Base-by-base conservation (phyloP, 306 rosid genomes). In the Glycine latifolia region DNA sequence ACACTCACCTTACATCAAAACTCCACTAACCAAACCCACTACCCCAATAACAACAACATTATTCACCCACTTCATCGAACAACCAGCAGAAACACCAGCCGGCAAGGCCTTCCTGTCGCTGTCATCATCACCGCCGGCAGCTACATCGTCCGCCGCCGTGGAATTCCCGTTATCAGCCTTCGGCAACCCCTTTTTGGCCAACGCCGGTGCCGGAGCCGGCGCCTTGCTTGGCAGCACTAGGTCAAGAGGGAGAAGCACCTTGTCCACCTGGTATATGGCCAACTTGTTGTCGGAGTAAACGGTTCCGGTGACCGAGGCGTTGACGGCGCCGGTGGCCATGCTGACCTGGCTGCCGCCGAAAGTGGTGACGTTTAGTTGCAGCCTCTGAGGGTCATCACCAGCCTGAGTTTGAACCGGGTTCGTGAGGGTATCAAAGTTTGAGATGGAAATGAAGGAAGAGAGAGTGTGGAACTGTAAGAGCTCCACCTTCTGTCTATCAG, bases 351-450 rank as follows among this genome's bases (percentile, higher is more conserved):
- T 88, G 5, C 95, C 89, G 3, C 89, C 73, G 35, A 76, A 80
- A 6, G 88, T 85, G 31, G 92, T 92, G 17, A 90, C 87, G 44
- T 93, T 93, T 0, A 93, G 82, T 5, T 93, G 97, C 10, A 83
- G 88, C 83, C 91, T 87, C 7, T 68, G 70, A 26, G 31, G 31
- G 50, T 87, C 83, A 0, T 90, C 92, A 10, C 95, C 94, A 50
- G 92, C 97, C 55, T 91, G 92, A 0, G 95, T 92, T 7, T 85
- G 85, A 39, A 92, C 89, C 0, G 97, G 97, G 82, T 92, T 92
- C 12, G 92, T 91, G 6, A 91, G 73, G 3, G 97, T 91, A 52
- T 92, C 91, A 46, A 91, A 92, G 82, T 89, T 91, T 0, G 88
- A 75, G 68, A 87, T 39, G 1, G 89, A 37, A 12, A 91, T 55